Conservation (phyloP, 78 protist species). For the Tieghemostelium lacteum region DNA sequence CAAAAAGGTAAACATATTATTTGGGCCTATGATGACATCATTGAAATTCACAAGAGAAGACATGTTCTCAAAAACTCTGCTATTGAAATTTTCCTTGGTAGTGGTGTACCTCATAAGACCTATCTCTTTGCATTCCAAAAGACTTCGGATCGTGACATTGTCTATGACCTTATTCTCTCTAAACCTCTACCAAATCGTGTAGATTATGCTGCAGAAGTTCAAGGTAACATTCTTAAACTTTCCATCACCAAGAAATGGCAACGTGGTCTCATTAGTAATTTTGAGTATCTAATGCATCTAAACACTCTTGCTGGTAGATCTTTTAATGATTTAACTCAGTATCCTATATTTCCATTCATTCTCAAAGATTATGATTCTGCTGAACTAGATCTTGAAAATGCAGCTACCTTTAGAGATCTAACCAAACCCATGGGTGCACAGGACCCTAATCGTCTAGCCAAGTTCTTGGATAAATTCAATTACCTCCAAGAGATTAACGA, state of each 20-base stretch:
- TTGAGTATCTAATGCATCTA: constrained; percentile 94
- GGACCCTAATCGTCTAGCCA: constrained; percentile 54
- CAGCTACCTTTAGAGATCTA: constrained; percentile 87
- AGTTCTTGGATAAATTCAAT: constrained; percentile 72
- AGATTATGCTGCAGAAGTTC: constrained; percentile 82
- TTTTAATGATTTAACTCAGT: constrained; percentile 95
- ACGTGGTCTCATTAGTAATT: constrained; percentile 87
- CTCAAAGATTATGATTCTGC: constrained; percentile 76
- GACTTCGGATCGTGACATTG: constrained; percentile 48
- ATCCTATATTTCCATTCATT: constrained; percentile 95
- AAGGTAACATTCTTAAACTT: constrained; percentile 74
- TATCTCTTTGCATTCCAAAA: constrained; percentile 84
- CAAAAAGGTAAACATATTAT: constrained; percentile 61
- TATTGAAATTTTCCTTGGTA: constrained; percentile 88
- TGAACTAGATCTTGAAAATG: constrained; percentile 80
- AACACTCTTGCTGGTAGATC: constrained; percentile 97
- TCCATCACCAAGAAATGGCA: constrained; percentile 88
- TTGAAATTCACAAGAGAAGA: constrained; percentile 87
- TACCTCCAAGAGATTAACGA: constrained; percentile 49
- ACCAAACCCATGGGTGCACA: constrained; percentile 93
- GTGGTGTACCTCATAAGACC: constrained; percentile 81
- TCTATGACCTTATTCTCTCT: constrained; percentile 47
- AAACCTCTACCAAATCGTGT: constrained; percentile 83
- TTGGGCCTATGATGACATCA: constrained; percentile 64
- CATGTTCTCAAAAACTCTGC: constrained; percentile 85